Base-by-base conservation (phyloP, 169 alveolate genomes). In the Plasmodium relictum region DNA sequence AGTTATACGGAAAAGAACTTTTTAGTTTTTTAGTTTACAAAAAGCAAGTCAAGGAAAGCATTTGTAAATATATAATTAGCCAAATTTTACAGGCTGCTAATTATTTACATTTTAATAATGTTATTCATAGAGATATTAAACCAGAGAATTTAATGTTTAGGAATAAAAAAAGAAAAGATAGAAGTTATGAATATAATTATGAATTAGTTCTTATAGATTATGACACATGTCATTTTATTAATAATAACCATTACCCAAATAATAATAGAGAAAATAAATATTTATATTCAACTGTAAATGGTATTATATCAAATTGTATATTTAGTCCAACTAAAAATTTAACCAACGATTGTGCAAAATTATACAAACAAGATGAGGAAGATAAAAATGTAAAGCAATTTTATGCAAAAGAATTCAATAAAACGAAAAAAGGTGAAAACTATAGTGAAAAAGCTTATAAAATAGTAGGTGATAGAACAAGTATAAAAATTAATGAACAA, bases 1-100 rank as follows among this genome's bases (percentile, higher is more conserved):
- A 95, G 87, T 88, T 96, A 59, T 93, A 91, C 69, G 98, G 98
- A 4, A 97, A 97, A 6, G 98, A 97, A 68, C 95, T 97, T 6
- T 97, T 96, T 85, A 97, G 93, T 88, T 97, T 95, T 74, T 86
- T 97, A 52, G 93, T 95, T 31, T 93, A 90, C 18, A 97, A 97
- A 88, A 95, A 95, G 68, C 96, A 95, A 18, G 95, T 97, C 4
- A 97, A 97, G 12, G 98, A 97, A 89, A 96, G 94, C 80, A 92
- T 95, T 2, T 97, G 98, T 83, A 96, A 95, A 88, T 94, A 95
- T 85, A 96, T 97, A 12, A 92, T 96, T 69, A 83, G 95, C 80
- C 98, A 97, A 68, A 95, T 96, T 37, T 76, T 97, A 42, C 92
- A 85, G 52, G 97, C 98, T 2, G 96, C 95, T 22, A 94, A 95